A percentile compares a stretch with the other conserved stretches of the same genome.
Evolutionary conservation across 1,139 yeast genomes (phyloP).

Genomic region (Blastobotrys ciferrii): DNA sequence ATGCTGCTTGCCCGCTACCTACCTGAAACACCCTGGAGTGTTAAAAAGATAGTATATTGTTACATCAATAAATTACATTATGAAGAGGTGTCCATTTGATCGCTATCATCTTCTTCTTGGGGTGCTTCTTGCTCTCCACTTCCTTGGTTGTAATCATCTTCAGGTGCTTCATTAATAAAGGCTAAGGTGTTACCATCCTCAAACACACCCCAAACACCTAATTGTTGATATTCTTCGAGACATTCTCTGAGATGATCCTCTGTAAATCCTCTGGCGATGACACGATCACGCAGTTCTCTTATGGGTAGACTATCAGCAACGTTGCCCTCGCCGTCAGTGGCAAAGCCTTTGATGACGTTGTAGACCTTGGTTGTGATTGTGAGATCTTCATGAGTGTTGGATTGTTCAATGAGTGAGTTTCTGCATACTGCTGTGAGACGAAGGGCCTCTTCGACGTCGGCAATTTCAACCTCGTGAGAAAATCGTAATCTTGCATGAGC

Average conservation of each 20-base stretch:
- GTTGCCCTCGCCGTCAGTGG: conserved; percentile 45
- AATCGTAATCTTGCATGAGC: conserved; percentile 91
- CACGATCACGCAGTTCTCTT: conserved; percentile 61
- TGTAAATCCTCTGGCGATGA: conserved; percentile 80
- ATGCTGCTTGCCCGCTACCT: no score
- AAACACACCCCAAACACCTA: conserved; percentile 74
- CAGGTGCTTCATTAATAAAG: conserved; percentile 21
- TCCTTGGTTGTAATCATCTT: neutral
- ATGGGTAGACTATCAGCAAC: conserved; percentile 50
- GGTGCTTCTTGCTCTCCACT: neutral
- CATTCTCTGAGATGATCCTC: conserved; percentile 74
- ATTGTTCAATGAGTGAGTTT: conserved; percentile 63
- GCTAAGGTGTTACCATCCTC: conserved; percentile 42
- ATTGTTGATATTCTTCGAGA: conserved; percentile 66
- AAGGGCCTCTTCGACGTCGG: conserved; percentile 94
- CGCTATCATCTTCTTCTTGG: neutral
- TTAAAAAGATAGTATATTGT: neutral
- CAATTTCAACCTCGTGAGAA: conserved; percentile 62
- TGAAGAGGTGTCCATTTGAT: conserved; percentile 2
- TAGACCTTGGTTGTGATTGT: conserved; percentile 58
- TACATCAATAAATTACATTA: conserved; percentile 7
- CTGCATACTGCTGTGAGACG: conserved; percentile 84
- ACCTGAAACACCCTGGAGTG: neutral
- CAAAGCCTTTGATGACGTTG: conserved; percentile 55
- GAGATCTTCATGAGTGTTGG: conserved; percentile 44